Base-by-base conservation (phyloP, 495 filamentous ascomycete genomes). In the Talaromyces ruber region DNA sequence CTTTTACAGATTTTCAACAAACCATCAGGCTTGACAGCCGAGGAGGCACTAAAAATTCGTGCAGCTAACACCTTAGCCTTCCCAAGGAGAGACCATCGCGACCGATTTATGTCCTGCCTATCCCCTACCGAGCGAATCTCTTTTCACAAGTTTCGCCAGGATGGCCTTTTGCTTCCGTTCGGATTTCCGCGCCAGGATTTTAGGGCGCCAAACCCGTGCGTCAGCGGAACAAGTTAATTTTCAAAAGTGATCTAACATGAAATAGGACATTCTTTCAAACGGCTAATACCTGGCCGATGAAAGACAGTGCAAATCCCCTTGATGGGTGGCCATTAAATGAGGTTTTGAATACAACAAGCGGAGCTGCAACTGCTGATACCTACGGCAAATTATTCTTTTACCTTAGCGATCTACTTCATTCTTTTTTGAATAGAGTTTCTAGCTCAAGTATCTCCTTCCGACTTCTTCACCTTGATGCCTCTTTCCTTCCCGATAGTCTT, bases 151-250 rank as follows among this genome's bases (percentile, higher is more conserved):
- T 77, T 68, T 55, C 64, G 65, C 6, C 54, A 71, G 25, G 72
- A 77, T 28, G 74, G 74, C 9, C 37, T 77, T 3, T 34, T 77
- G 3, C 64, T 75, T 9, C 69, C 74, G 55, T 75, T 77, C 53
- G 73, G 74, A 24, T 51, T 52, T 37, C 62, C 67, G 6, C 70
- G 72, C 14, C 18, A 51, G 11, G 66, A 64, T 1, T 74, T 72
- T 56, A 29, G 53, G 16, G 25, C 37, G 26, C 70, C 69, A 34
- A 74, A 74, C 47, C 70, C 69, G 72, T 72, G 21, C 64, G 70
- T 65, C n/a, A 7, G 51, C 2, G 39, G 22, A 37, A 16, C 14
- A 47, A 12, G 21, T 54, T 24, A 25, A 50, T n/a, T n/a, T n/a
- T 50, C 25, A 54, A 54, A 54, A 24, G 16, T 54, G 51, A 50